Base-by-base conservation (phyloP, 2,329 filamentous ascomycete species). In the Pseudogymnoascus sp. region DNA sequence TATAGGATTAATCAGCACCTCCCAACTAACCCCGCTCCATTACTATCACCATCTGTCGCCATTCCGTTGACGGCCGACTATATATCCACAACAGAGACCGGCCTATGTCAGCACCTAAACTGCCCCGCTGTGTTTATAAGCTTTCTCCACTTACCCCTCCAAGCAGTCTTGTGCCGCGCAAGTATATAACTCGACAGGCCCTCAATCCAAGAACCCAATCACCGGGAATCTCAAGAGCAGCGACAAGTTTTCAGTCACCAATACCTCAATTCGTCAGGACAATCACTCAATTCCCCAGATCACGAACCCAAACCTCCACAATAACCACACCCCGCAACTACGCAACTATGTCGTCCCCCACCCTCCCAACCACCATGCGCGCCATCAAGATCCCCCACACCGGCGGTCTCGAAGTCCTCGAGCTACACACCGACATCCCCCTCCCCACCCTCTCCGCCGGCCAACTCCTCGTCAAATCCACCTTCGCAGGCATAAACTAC, bases 401-500 rank as follows among this genome's bases (percentile, higher is more conserved):
- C 19, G 90, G 90, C 65, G 89, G 87, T 7, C 79, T 82, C 1
- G 89, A 91, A 50, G 89, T 91, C 22, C 78, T 93, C 19, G 78
- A 91, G 71, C 86, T 88, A 75, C 88, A 82, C 70, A 85, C 84
- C 16, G 84, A 91, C 71, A 74, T 91, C 3, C 86, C 89, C 5
- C 84, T 96, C 1, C 90, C 91, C 0, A 77, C 81, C 60, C 84
- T 83, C 2, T 79, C 84, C 37, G 84, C 87, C n/a, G 87, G 86
- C 64, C 82, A 96, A 68, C 76, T 96, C 22, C 83, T 96, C 3
- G 84, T 96, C 64, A 89, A 88, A 76, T 96, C 96, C 75, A 84
- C 88, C 67, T 89, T 84, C 73, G 81, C 89, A 59, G 93, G 92
- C 65, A 79, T 96, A 65, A 96, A 96, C 77, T 96, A 84, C 77